Percentiles rank a stretch among this genome's conserved stretches.
Conservation (phyloP, 768 basidiomycete genomes). For the Boletus vinaceobasis region DNA sequence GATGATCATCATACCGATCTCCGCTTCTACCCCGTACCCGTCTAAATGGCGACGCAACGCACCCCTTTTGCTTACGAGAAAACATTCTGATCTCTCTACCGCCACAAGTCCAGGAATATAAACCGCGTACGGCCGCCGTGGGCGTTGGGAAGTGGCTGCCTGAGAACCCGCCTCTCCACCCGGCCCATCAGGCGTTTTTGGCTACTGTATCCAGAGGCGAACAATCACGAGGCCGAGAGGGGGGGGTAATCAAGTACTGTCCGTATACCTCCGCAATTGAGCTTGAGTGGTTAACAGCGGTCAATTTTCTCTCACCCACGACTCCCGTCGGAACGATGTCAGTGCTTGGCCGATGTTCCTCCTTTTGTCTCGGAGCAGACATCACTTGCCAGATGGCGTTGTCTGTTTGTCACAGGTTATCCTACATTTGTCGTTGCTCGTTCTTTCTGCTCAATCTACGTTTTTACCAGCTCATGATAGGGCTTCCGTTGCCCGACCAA, state of each 20-base stretch:
- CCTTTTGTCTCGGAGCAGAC: not conserved
- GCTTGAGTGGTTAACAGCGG: not conserved
- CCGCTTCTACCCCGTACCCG: not conserved
- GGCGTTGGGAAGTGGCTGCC: conserved; percentile 2
- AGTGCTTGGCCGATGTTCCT: not conserved
- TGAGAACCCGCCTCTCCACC: conserved; percentile 3
- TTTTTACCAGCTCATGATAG: not conserved
- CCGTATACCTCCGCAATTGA: not conserved
- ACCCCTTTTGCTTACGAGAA: not conserved
- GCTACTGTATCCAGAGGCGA: not conserved
- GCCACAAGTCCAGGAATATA: not conserved
- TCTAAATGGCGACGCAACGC: not conserved
- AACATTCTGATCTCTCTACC: not conserved
- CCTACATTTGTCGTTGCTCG: not conserved
- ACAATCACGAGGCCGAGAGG: conserved; percentile 15
- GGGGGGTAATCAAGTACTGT: not conserved
- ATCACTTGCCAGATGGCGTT: not conserved
- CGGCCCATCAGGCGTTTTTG: not conserved
- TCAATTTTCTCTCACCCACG: not conserved
- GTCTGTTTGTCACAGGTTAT: not conserved
- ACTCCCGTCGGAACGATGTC: conserved; percentile 17
- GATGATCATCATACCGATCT: not conserved
- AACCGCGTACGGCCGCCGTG: conserved; percentile 6
- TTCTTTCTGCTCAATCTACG: not conserved
- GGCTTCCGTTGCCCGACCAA: conserved; percentile 1